Conservation (phyloP, 306 rosid genomes). For the Trichosanthes cucumerina region DNA sequence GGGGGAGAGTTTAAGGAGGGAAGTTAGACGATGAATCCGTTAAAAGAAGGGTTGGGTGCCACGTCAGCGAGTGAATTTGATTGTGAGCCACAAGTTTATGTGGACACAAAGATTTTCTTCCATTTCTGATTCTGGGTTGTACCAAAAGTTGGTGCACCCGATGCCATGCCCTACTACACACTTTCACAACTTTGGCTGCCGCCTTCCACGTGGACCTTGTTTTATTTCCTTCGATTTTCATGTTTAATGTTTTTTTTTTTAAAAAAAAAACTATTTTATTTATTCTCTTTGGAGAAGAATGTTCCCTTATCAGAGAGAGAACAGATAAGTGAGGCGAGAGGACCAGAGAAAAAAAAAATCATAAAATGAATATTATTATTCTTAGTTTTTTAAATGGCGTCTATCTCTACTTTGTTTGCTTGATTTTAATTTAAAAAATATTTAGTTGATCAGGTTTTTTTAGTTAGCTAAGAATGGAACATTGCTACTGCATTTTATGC, state of each 20-base stretch:
- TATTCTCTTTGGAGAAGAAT: neutral
- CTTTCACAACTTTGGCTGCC: neutral
- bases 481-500: too few species aligned
- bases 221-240: neutral
- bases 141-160: constrained; percentile 13
- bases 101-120: constrained; percentile 50
- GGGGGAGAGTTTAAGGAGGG: neutral
- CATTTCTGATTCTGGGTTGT: constrained; percentile 12
- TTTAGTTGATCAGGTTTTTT: too few species aligned
- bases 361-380: too few species aligned
- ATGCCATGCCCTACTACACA: neutral
- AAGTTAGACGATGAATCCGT: constrained; percentile 40
- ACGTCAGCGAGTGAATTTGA: constrained; percentile 37
- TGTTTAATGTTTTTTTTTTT: too few species aligned
- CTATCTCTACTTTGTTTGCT: too few species aligned
- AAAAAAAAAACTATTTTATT: neutral
- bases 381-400: too few species aligned
- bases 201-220: neutral
- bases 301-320: neutral
- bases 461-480: too few species aligned
- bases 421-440: too few species aligned
- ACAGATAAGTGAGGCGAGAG: too few species aligned
- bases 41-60: constrained; percentile 45
- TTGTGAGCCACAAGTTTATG: constrained; percentile 81
- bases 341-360: too few species aligned